Evolutionary conservation across 2,329 filamentous ascomycete species (phyloP), one percentile per base, ranked within the genome.

Genomic region (Neofusicoccum kwambonambiense): DNA sequence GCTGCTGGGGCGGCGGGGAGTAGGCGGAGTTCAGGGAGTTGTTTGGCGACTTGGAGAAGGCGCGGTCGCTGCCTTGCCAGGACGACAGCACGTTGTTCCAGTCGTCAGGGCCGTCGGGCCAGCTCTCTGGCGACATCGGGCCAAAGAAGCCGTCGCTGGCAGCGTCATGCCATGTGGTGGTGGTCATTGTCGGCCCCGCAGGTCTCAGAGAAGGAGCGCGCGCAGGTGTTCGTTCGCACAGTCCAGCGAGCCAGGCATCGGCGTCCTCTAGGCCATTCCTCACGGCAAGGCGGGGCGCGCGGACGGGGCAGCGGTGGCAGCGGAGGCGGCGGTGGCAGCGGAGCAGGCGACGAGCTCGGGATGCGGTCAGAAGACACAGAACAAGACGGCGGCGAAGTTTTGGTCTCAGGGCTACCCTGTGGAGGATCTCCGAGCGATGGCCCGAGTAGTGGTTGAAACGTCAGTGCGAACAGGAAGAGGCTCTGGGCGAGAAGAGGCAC

Each of bases 351-450:
- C 22, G 3, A 22, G 22, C 22, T 22, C 22, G 22, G 41, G 56
- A 60, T 47, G 56, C 37, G 56, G 41, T 47, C 56, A 60, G 56
- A 39, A 47, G 42, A 39, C 39, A 31, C 27, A 35, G 49, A 41
- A 44, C 11, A 13, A 31, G 54, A 58, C n/a, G 54, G 22, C 34
- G 41, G 34, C 37, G 37, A 44, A 39, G 39, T 27, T 34, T 41
- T 17, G 39, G 17, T 8, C 51, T 56, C 51, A 44, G 49, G 60
- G 31, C 60, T 56, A 64, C 61, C 61, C 50, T 64, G 61, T 54
- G 50, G 61, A 64, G 61, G 61, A 64, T 64, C 61, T 64, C 56
- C 61, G 61, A 64, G 61, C 61, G 61, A 64, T 64, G 50, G 61
- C 34, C 57, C 44, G 44, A 39, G 61, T 54, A 56, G 35, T 47